Conservation (phyloP, 148 eudicot genomes). For the Beta vulgaris region DNA sequence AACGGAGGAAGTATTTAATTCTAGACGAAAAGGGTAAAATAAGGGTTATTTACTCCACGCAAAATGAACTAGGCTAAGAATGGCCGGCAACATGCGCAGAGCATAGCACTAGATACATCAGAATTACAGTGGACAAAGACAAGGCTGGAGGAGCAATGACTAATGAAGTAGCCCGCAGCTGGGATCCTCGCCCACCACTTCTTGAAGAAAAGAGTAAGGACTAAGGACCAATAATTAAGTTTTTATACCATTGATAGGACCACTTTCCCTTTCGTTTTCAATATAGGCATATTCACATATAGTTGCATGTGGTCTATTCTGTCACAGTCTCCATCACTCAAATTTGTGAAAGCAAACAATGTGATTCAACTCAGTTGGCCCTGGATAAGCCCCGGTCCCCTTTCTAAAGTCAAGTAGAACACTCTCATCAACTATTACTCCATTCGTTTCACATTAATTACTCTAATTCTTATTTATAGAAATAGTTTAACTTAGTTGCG, state of each 20-base stretch:
- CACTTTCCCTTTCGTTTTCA: conserved; percentile 1
- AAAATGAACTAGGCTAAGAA: too few relatives aligned
- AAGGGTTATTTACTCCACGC: too few relatives aligned
- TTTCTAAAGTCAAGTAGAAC: not conserved
- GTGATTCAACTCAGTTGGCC: not conserved
- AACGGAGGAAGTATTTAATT: too few relatives aligned
- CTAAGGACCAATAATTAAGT: not conserved
- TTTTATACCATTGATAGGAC: not conserved
- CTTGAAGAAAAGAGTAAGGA: too few relatives aligned
- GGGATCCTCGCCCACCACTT: not conserved
- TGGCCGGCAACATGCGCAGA: too few relatives aligned
- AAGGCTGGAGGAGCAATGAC: not conserved
- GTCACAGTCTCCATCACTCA: conserved; percentile 2
- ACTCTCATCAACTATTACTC: too few relatives aligned
- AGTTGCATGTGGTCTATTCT: conserved; percentile 10
- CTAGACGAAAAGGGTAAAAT: too few relatives aligned
- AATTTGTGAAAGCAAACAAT: not conserved
- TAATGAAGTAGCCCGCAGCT: too few relatives aligned
- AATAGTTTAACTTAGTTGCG: too few relatives aligned
- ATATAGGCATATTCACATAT: conserved; percentile 3
- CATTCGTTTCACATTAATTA: too few relatives aligned
- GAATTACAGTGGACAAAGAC: not conserved
- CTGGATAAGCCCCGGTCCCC: not conserved
- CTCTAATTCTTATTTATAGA: too few relatives aligned
- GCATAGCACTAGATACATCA: too few relatives aligned